phyloP scores from a whole-genome alignment of 352 stramenopile species.

The Phytophthora sojae region DNA sequence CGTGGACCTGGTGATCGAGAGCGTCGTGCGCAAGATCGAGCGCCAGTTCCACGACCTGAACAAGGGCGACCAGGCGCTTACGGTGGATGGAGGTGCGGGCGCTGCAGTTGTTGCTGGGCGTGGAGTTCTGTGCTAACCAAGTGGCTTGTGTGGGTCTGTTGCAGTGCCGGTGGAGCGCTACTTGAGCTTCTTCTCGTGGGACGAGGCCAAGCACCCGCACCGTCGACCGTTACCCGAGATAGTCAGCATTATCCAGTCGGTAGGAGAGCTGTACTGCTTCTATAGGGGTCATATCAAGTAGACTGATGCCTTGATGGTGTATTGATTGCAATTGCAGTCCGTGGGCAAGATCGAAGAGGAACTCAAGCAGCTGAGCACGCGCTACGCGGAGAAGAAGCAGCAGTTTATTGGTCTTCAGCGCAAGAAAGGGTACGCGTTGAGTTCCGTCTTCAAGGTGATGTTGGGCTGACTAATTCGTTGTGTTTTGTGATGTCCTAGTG shows the following conservation, averaged over 20 bases:
- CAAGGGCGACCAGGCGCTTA: conserved; percentile 84
- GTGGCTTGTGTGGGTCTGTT: conserved; percentile 9
- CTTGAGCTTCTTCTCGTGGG: conserved; percentile 98
- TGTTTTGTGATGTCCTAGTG: conserved; percentile 37
- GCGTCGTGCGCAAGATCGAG: conserved; percentile 97
- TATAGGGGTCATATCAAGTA: not conserved
- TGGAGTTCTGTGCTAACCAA: conserved; percentile 1
- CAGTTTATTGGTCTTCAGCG: conserved; percentile 90
- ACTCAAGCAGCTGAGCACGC: conserved; percentile 94
- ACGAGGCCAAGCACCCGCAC: conserved; percentile 98
- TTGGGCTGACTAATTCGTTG: conserved; percentile 1
- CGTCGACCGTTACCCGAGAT: conserved; percentile 96
- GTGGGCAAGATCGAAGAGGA: conserved; percentile 97
- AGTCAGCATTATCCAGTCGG: conserved; percentile 94
- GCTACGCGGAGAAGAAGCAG: conserved; percentile 96
- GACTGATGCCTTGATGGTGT: conserved; percentile 5
- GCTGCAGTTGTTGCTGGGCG: not conserved
- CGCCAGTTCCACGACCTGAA: conserved; percentile 96
- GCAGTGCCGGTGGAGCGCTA: conserved; percentile 94
- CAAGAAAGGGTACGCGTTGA: conserved; percentile 85
- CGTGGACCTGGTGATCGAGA: conserved; percentile 95
- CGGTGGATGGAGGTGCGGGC: conserved; percentile 76
- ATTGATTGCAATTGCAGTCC: conserved; percentile 50
- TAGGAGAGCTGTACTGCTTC: conserved; percentile 30
- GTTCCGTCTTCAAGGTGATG: not conserved